Conservation (phyloP, 169 alveolate genomes). For the Perkinsus chesapeaki region DNA sequence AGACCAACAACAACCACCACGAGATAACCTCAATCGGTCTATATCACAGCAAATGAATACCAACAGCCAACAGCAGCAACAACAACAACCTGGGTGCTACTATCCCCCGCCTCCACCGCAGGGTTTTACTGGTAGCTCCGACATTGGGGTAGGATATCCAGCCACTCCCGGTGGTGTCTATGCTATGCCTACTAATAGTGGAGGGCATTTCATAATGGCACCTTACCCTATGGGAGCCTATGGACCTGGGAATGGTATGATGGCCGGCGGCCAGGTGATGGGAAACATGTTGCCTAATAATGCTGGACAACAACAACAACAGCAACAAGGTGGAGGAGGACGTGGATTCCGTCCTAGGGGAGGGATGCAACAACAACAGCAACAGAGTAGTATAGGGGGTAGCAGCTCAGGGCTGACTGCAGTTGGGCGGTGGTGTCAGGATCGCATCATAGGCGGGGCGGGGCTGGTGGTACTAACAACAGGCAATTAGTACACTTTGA, state of each 20-base stretch:
- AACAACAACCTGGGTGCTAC: neutral
- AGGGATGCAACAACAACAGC: neutral
- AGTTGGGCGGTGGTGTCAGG: neutral
- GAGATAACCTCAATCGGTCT: too few relatives aligned
- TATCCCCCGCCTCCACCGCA: neutral
- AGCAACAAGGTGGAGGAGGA: neutral
- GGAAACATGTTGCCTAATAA: neutral
- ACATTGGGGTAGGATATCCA: neutral
- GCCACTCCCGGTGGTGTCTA: neutral
- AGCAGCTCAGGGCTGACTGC: neutral
- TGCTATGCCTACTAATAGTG: neutral
- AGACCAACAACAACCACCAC: neutral
- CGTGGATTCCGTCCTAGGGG: neutral
- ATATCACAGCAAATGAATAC: too few relatives aligned
- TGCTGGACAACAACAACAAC: neutral
- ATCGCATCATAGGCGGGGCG: neutral
- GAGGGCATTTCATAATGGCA: neutral
- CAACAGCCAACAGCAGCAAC: neutral
- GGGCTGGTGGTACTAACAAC: neutral
- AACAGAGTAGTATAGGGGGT: neutral
- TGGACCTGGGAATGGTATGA: neutral
- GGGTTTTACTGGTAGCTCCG: neutral
- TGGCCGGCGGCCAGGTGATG: neutral
- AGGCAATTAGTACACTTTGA: neutral
- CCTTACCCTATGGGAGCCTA: neutral